Evolutionary conservation across 2,329 filamentous ascomycete genomes (phyloP).

Genomic region (Dothideomycetes sp.): DNA sequence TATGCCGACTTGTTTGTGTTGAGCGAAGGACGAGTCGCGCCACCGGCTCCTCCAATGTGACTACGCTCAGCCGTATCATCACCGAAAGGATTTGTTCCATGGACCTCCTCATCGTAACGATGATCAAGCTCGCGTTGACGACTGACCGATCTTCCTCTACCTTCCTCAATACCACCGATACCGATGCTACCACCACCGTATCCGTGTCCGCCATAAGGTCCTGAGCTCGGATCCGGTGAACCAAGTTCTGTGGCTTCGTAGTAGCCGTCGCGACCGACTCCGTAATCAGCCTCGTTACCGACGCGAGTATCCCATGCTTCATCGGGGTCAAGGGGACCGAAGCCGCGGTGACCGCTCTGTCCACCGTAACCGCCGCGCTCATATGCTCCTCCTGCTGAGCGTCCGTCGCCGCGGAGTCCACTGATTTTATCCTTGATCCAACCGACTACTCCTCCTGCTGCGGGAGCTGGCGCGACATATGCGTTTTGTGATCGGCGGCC

Average conservation of each 20-base stretch:
- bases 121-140: constrained; percentile 39
- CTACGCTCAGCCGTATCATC: constrained; percentile 54
- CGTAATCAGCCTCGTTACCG: constrained; percentile 57
- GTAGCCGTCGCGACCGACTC: constrained; percentile 39
- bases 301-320: constrained; percentile 80
- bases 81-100: constrained; percentile 57
- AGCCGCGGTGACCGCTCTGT: constrained; percentile 41
- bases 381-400: constrained; percentile 47
- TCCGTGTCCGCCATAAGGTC: constrained; percentile 31
- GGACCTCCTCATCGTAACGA: constrained; percentile 39
- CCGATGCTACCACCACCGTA: constrained; percentile 25
- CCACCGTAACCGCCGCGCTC: constrained; percentile 26
- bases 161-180: constrained; percentile 22
- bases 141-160: constrained; percentile 39
- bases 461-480: constrained; percentile 45
- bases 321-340: constrained; percentile 67
- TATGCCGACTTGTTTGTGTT: constrained; percentile 43
- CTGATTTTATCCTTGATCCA: constrained; percentile 63
- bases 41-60: constrained; percentile 61
- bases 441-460: constrained; percentile 54
- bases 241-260: constrained; percentile 73
- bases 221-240: constrained; percentile 34
- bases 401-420: constrained; percentile 56
- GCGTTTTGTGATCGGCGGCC: constrained; percentile 19
- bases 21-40: constrained; percentile 58